phyloP scores from a whole-genome alignment of 2,329 filamentous ascomycete species.

The Botryotinia calthae region DNA sequence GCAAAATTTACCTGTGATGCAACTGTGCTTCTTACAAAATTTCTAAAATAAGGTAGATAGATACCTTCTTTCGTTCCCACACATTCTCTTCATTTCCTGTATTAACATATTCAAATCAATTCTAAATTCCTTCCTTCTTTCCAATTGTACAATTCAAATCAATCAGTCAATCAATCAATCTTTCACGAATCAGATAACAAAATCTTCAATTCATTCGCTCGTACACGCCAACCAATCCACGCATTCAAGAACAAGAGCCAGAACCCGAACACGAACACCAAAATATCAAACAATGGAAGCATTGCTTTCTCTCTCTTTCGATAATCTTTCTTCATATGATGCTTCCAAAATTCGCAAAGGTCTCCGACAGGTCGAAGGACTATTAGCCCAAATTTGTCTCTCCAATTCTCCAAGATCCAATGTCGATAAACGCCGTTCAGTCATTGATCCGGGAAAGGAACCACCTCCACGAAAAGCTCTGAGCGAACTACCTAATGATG shows the following conservation, averaged over 20 bases:
- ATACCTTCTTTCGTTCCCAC: background rate
- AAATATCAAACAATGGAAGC: slow-evolving; percentile 67
- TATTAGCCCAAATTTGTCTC: slow-evolving; percentile 92
- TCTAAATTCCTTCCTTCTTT: slow-evolving; percentile 9
- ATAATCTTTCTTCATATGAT: slow-evolving; percentile 81
- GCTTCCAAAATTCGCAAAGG: slow-evolving; percentile 89
- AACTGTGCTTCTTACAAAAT: background rate
- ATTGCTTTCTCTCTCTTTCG: slow-evolving; percentile 87
- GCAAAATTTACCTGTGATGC: background rate
- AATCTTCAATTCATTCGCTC: background rate
- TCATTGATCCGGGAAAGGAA: slow-evolving; percentile 41
- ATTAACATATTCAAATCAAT: slow-evolving; percentile 22
- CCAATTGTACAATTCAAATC: background rate
- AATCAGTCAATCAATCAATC: background rate
- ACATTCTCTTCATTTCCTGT: slow-evolving; percentile 29
- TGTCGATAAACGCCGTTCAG: slow-evolving; percentile 33
- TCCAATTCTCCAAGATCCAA: slow-evolving; percentile 44
- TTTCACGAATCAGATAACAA: slow-evolving; percentile 17
- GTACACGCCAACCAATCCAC: background rate
- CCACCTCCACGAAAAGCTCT: slow-evolving; percentile 57
- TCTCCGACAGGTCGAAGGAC: slow-evolving; percentile 86
- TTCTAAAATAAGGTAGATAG: background rate
- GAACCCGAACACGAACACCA: slow-evolving; percentile 14
- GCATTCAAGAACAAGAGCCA: background rate
- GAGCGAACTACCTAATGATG: slow-evolving; percentile 71